Conservation (phyloP, 805 yeast genomes). For the Kluyveromyces siamensis region DNA sequence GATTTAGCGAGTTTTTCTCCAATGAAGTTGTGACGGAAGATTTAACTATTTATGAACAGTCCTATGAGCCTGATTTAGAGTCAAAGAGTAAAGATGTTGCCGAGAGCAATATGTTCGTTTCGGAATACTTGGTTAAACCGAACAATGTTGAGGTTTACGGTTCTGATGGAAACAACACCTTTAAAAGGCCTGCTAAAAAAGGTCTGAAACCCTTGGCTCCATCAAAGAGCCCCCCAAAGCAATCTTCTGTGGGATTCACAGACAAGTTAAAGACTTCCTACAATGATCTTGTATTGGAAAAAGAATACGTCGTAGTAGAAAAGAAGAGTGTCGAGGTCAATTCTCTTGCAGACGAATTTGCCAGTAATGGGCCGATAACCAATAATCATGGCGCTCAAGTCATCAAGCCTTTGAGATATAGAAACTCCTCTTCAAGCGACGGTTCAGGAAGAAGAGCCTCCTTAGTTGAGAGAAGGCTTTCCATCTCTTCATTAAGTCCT, state of each 20-base stretch:
- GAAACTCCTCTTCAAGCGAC: conserved; percentile 36
- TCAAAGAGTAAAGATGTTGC: conserved; percentile 56
- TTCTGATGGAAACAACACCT: not conserved
- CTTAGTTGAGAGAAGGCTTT: conserved; percentile 51
- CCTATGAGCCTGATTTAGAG: conserved; percentile 44
- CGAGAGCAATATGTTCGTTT: conserved; percentile 66
- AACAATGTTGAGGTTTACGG: conserved; percentile 7
- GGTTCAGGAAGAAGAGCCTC: conserved; percentile 51
- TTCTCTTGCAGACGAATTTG: conserved; percentile 89
- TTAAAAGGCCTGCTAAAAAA: not conserved
- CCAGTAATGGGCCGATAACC: conserved; percentile 39
- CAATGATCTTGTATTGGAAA: conserved; percentile 49
- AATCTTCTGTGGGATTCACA: not conserved
- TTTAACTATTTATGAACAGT: conserved; percentile 30
- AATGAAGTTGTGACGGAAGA: conserved; percentile 57
- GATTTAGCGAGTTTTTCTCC: conserved; percentile 78
- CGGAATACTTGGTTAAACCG: conserved; percentile 56
- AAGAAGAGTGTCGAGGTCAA: conserved; percentile 92
- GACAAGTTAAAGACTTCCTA: conserved; percentile 1
- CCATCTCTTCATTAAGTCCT: conserved; percentile 62
- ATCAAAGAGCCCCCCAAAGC: not conserved
- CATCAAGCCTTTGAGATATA: conserved; percentile 21
- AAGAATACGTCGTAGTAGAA: conserved; percentile 90
- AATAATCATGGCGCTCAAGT: conserved; percentile 34
- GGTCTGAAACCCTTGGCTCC: not conserved